phyloP scores from a whole-genome alignment of 2,329 filamentous ascomycete genomes.

The Cladosporium sphaerospermum region DNA sequence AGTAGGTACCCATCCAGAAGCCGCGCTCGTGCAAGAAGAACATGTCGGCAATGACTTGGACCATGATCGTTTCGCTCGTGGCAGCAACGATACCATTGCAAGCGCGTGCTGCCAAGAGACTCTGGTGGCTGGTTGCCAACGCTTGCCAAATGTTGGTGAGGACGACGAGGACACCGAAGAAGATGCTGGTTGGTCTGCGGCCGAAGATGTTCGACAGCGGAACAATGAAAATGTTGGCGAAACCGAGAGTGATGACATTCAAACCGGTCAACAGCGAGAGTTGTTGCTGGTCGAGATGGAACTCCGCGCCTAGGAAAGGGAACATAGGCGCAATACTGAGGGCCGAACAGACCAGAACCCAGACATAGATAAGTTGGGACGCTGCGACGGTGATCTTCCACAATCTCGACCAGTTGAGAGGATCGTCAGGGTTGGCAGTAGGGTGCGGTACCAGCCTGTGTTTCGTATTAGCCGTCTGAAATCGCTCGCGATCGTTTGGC shows the following conservation, averaged over 20 bases:
- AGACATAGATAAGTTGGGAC: constrained; percentile 38
- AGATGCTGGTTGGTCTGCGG: constrained; percentile 34
- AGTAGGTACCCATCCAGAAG: constrained; percentile 23
- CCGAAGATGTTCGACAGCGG: constrained; percentile 41
- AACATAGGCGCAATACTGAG: constrained; percentile 41
- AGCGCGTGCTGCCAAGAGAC: constrained; percentile 38
- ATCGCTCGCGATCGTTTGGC: not conserved
- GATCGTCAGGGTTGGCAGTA: constrained; percentile 20
- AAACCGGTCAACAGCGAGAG: constrained; percentile 38
- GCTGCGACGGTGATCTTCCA: constrained; percentile 31
- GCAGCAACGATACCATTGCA: constrained; percentile 39
- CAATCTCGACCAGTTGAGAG: constrained; percentile 24
- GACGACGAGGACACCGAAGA: constrained; percentile 36
- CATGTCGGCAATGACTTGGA: constrained; percentile 41
- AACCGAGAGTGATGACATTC: constrained; percentile 40
- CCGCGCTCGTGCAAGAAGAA: constrained; percentile 14
- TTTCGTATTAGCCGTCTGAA: not conserved
- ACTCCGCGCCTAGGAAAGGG: constrained; percentile 36
- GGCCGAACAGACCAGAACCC: constrained; percentile 38
- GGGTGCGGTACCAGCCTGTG: constrained; percentile 25
- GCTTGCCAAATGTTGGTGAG: constrained; percentile 41
- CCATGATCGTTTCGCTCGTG: constrained; percentile 38
- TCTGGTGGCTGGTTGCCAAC: constrained; percentile 36
- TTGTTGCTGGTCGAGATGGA: constrained; percentile 36
- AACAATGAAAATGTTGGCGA: constrained; percentile 41